Evolutionary conservation across 208 protist species (phyloP), one percentile per base, ranked within the genome.

Genomic region (Crithidia bombi): DNA sequence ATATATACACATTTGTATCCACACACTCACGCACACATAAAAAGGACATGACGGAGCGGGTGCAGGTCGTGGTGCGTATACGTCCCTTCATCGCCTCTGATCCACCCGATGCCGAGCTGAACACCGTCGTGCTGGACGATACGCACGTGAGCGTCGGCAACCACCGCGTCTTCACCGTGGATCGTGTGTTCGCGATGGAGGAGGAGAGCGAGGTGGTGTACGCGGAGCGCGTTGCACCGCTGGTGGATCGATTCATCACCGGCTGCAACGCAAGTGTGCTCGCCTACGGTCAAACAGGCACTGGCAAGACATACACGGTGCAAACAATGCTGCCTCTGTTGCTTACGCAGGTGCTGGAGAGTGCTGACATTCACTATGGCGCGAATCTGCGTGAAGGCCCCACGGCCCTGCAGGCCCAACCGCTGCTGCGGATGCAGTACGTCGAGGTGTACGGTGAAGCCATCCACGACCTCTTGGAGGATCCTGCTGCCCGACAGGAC

Each of bases 291-390:
- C 97, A 98, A 75, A 98, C 96, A 11, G 93, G 95, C 3, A 95
- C 90, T 2, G 97, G 97, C 33, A 98, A 98, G 71, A 98, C 96
- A 19, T 94, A 83, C 76, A 99, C 96, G 23, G 97, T 98, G 81
- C 83, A 57, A 61, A 76, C 77, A 21, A 68, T 88, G 6, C 76
- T 81, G 1, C 70, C 83, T 10, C 85, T 94, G n/a, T 79, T 98
- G 38, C 69, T 98, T 30, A 73, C 82, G 3, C 81, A 96, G 54
- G 79, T 98, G 25, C 79, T 98, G 2, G 23, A 81, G 7, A 74
- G 85, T 21, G 2, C 51, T 23, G 49, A 23, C 10, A 38, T 41
- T 46, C 33, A 25, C 23, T 41, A 39, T 0, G 32, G 11, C 15
- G 32, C 11, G 4, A 55, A 25, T 0, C 7, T 15, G 39, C 1